Conservation (phyloP, 257 asterid genomes). For the Penstemon eatonii region DNA sequence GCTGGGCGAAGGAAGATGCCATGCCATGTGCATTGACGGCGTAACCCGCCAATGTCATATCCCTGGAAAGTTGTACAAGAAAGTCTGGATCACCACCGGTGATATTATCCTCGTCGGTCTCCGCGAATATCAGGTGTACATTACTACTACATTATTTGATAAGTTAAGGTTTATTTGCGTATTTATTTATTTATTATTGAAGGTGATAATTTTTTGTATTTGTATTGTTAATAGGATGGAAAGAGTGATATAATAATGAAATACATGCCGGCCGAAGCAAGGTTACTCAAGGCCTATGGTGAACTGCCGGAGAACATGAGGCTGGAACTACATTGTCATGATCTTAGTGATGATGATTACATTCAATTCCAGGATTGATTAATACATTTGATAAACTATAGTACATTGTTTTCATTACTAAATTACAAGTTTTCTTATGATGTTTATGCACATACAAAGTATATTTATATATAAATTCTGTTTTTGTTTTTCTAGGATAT, state of each 20-base stretch:
- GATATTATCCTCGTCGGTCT: constrained; percentile 92
- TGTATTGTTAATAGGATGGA: constrained; percentile 53
- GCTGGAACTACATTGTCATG: constrained; percentile 28
- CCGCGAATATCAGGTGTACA: constrained; percentile 79
- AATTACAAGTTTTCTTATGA: no score
- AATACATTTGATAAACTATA: no score
- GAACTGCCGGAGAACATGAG: constrained; percentile 87
- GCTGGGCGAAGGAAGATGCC: constrained; percentile 94
- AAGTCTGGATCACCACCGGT: constrained; percentile 95
- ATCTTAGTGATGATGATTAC: no score
- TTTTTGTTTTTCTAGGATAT: no score
- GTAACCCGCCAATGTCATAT: constrained; percentile 85
- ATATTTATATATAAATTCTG: no score
- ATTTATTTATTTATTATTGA: not conserved
- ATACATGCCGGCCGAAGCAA: constrained; percentile 94
- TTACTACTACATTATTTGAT: not conserved
- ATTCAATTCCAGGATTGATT: no score
- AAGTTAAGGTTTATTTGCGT: no score
- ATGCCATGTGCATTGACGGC: constrained; percentile 82
- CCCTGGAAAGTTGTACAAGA: constrained; percentile 95
- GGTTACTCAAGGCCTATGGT: constrained; percentile 86
- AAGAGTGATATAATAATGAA: constrained; percentile 88
- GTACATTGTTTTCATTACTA: no score
- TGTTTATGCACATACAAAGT: no score
- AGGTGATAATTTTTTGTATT: not conserved